Evolutionary conservation across 1,284 basidiomycete genomes (phyloP).

Genomic region (Mycosarcoma maydis): DNA sequence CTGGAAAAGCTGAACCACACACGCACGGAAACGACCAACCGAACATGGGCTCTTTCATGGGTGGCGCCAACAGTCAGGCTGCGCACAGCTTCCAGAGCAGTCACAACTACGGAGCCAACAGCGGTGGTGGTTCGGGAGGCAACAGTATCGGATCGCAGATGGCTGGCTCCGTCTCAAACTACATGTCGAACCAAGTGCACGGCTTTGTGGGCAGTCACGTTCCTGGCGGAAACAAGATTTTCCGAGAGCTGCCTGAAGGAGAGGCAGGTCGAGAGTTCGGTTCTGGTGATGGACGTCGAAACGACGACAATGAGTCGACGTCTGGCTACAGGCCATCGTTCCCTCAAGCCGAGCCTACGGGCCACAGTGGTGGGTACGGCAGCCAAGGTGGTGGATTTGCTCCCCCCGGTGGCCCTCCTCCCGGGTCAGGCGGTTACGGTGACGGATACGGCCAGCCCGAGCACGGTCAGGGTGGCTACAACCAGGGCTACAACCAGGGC

Average conservation of each 20-base stretch:
- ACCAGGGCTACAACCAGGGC: too few species aligned
- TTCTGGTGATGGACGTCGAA: constrained; percentile 1
- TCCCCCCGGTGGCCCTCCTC: constrained; percentile 19
- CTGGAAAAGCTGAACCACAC: constrained; percentile 58
- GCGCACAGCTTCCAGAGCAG: constrained; percentile 33
- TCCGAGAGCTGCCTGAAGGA: constrained; percentile 32
- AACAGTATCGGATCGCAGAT: constrained; percentile 37
- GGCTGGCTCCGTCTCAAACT: constrained; percentile 42
- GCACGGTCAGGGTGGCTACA: constrained; percentile 18
- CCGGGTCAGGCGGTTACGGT: constrained; percentile 24
- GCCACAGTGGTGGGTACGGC: constrained; percentile 20
- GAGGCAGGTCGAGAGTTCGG: constrained; percentile 7
- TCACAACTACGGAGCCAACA: constrained; percentile 17
- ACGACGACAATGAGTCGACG: constrained; percentile 15
- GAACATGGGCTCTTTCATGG: constrained; percentile 43
- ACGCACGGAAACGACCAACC: constrained; percentile 51
- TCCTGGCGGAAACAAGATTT: constrained; percentile 27
- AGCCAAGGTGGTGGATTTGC: constrained; percentile 16
- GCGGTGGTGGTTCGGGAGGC: constrained; percentile 24
- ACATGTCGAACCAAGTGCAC: constrained; percentile 44
- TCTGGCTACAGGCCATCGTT: constrained; percentile 29
- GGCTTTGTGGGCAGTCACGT: constrained; percentile 35
- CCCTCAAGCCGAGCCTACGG: constrained; percentile 38
- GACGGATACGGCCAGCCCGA: constrained; percentile 14
- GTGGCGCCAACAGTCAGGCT: constrained; percentile 43